Evolutionary conservation across 1,139 yeast genomes (phyloP).

Genomic region (Candida tetrigidarum): DNA sequence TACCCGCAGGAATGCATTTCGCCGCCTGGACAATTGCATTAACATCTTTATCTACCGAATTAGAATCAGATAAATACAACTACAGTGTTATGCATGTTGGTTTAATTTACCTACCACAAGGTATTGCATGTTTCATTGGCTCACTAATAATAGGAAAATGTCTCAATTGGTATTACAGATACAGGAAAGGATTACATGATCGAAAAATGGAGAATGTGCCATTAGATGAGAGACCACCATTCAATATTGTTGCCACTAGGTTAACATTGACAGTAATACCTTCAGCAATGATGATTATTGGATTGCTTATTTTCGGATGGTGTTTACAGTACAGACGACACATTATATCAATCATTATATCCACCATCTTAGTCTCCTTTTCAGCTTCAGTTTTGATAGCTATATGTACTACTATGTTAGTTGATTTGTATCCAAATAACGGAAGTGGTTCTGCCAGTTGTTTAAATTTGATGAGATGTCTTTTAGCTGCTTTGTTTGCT

Average conservation of each 20-base stretch:
- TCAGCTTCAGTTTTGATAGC: conserved; percentile 33
- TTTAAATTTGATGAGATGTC: conserved; percentile 40
- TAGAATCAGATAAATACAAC: conserved; percentile 33
- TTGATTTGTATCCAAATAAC: conserved; percentile 38
- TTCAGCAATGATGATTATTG: conserved; percentile 26
- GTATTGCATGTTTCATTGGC: conserved; percentile 33
- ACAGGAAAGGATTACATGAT: conserved; percentile 23
- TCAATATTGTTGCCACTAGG: conserved; percentile 32
- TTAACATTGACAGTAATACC: conserved; percentile 32
- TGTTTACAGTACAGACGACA: conserved; percentile 32
- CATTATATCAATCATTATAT: conserved; percentile 34
- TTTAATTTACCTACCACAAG: conserved; percentile 43
- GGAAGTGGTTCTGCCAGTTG: conserved; percentile 44
- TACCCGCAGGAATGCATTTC: conserved; percentile 40
- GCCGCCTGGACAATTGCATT: conserved; percentile 43
- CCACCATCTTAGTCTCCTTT: conserved; percentile 34
- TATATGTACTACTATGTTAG: conserved; percentile 37
- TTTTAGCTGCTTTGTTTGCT: conserved; percentile 36
- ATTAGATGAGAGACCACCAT: conserved; percentile 25
- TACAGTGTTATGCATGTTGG: conserved; percentile 43
- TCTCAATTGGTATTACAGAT: conserved; percentile 33
- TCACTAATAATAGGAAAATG: conserved; percentile 34
- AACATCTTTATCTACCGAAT: conserved; percentile 35
- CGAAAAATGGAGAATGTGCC: conserved; percentile 18
- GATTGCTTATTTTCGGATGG: conserved; percentile 46